These are phyloP conservation scores for Penicillium paxilli DNA, from an alignment of 495 filamentous ascomycete genomes.

Conservation along the genomic window DNA sequence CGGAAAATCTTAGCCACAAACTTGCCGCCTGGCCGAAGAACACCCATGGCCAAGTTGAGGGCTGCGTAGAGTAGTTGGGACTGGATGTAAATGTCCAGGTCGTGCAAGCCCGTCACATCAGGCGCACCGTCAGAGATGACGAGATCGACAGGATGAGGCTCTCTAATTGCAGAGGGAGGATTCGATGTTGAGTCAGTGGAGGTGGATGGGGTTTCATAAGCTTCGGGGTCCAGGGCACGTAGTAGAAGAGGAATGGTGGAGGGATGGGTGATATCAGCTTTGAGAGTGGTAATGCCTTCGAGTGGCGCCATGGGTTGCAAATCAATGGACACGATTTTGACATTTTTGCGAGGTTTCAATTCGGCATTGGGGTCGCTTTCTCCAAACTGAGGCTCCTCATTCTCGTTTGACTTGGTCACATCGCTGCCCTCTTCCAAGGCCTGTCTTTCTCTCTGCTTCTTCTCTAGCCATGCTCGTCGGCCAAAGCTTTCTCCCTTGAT, in stretches of 20 bases:
- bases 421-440: conserved; percentile 37
- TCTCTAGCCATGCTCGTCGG: conserved; percentile 78
- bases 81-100: conserved; percentile 97
- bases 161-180: conserved; percentile 38
- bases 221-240: conserved; percentile 76
- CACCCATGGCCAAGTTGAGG: conserved; percentile 86
- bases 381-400: conserved; percentile 21
- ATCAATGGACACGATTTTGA: conserved; percentile 94
- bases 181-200: conserved; percentile 19
- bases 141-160: conserved; percentile 77
- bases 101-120: conserved; percentile 94
- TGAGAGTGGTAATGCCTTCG: conserved; percentile 84
- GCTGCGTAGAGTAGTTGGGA: conserved; percentile 92
- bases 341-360: conserved; percentile 63
- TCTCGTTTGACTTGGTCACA: conserved; percentile 21
- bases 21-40: conserved; percentile 87
- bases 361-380: conserved; percentile 33
- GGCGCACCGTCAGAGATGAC: conserved; percentile 95
- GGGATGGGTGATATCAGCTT: conserved; percentile 96
- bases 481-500: conserved; percentile 93
- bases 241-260: conserved; percentile 88
- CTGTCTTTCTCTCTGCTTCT: conserved; percentile 58
- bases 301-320: conserved; percentile 93
- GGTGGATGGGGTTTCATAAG: conserved; percentile 55
- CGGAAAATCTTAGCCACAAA: conserved; percentile 99